Base-by-base conservation (phyloP, 805 yeast genomes). In the Grigorovia jiainica region DNA sequence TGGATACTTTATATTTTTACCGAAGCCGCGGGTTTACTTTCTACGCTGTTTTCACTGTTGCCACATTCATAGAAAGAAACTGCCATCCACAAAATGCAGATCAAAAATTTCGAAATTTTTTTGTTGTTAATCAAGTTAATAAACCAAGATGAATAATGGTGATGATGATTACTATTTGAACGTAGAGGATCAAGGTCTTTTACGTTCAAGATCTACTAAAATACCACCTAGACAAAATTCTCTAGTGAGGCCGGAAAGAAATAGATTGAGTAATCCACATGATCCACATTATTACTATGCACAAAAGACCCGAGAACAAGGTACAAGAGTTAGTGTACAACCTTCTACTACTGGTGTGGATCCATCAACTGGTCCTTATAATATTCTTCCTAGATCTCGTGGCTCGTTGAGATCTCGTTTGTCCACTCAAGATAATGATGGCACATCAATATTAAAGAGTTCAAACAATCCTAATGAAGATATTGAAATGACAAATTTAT, bases 191-290 rank as follows among this genome's bases (percentile, higher is more conserved):
- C 68, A 65, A 42, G 59, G 67, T 7, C 53, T 65, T 13, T 49
- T 66, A 30, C 60, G 55, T 7, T 43, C 56, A 2, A 47, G 58
- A 34, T 45, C 40, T 7, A 37, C 55, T 1, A 39, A 41, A 10
- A 50, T 42, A 4, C 53, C 60, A 41, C 38, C 53, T 47, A 38
- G 66, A 55, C 52, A 60, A 54, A 57, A 76, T 50, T 83, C 96
- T 0, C 67, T 90, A 47, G 82, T 90, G 25, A 73, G 86, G 47
- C 94, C 95, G 3, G 97, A 90, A 55, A 75, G 97, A 50, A 78
- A 82, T 32, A 65, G 78, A 38, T 56, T 73, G 41, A 72, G 77
- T 47, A 71, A 77, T 51, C 77, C 75, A n/a, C 72, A 71, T 41
- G 83, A 84, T 57, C 92, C 90, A 3, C 76, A 80, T 43, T 83